phyloP scores from a whole-genome alignment of 352 stramenopile genomes.

The Phytophthora pseudosyringae region DNA sequence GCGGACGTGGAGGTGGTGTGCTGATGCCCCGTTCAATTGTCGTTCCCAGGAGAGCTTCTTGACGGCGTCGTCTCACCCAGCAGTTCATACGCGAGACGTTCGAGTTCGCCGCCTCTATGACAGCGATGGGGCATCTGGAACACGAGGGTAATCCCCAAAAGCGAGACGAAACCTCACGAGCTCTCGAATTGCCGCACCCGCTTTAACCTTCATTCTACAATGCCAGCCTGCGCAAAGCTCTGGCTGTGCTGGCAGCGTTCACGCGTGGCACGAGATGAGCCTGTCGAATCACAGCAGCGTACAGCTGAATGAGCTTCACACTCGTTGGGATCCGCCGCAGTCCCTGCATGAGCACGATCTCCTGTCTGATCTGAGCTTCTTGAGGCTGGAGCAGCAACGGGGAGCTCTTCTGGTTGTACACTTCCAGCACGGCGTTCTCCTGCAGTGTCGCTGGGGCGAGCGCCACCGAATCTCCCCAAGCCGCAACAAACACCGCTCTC shows the following conservation, averaged over 20 bases:
- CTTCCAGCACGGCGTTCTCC: conserved; percentile 43
- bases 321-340: conserved; percentile 57
- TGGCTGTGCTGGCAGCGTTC: conserved; percentile 22
- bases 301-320: conserved; percentile 50
- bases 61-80: no score
- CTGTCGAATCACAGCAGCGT: conserved; percentile 55
- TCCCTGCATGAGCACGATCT: conserved; percentile 71
- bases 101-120: no score
- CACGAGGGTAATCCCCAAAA: no score
- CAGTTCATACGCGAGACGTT: no score
- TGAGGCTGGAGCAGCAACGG: conserved; percentile 34
- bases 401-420: conserved; percentile 35
- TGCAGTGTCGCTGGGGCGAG: conserved; percentile 28
- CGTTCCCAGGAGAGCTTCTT: no score
- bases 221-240: conserved; percentile 17
- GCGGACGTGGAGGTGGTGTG: no score
- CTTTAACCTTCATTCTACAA: conserved; percentile 9
- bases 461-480: conserved; percentile 42
- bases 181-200: no score
- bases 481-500: conserved; percentile 52
- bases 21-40: no score
- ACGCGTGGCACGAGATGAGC: conserved; percentile 34
- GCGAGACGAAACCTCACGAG: no score
- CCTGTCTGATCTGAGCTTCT: conserved; percentile 53
- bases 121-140: no score